Evolutionary conservation across 805 yeast species (phyloP).

Genomic region (Maudiozyma serrabonitensis): DNA sequence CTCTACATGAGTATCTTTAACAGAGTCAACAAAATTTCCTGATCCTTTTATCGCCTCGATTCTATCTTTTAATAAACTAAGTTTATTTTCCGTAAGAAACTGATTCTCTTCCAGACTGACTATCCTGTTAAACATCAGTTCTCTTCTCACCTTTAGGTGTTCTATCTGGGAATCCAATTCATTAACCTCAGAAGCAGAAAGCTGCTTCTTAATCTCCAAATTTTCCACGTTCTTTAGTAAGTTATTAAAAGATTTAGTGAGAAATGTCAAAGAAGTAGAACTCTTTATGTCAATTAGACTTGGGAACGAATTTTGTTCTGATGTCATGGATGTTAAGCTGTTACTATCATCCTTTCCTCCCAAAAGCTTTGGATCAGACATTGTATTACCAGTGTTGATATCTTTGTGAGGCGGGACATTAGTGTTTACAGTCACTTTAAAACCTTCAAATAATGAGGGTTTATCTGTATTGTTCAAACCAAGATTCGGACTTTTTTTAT

Average conservation of each 20-base stretch:
- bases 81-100: constrained; percentile 40
- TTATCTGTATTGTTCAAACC: constrained; percentile 7
- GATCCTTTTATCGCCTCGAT: constrained; percentile 36
- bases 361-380: background rate
- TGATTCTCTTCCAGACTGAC: constrained; percentile 55
- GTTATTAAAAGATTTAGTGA: constrained; percentile 31
- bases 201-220: constrained; percentile 52
- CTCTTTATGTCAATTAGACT: constrained; percentile 7
- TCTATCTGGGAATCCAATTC: constrained; percentile 53
- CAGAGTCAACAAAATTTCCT: constrained; percentile 23
- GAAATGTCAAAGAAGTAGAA: constrained; percentile 28
- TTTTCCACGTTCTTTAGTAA: constrained; percentile 42
- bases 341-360: background rate
- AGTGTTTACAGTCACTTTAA: constrained; percentile 38
- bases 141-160: constrained; percentile 41
- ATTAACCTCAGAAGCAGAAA: constrained; percentile 53
- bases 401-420: background rate
- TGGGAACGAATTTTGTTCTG: background rate
- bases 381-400: too few relatives aligned
- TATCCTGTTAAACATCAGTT: constrained; percentile 46
- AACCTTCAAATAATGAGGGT: constrained; percentile 61
- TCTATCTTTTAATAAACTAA: constrained; percentile 36
- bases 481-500: constrained; percentile 8
- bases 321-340: background rate
- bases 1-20: constrained; percentile 11